Evolutionary conservation across 768 basidiomycete species (phyloP), one percentile per base, ranked within the genome.

Genomic region (Crepidotus variabilis): DNA sequence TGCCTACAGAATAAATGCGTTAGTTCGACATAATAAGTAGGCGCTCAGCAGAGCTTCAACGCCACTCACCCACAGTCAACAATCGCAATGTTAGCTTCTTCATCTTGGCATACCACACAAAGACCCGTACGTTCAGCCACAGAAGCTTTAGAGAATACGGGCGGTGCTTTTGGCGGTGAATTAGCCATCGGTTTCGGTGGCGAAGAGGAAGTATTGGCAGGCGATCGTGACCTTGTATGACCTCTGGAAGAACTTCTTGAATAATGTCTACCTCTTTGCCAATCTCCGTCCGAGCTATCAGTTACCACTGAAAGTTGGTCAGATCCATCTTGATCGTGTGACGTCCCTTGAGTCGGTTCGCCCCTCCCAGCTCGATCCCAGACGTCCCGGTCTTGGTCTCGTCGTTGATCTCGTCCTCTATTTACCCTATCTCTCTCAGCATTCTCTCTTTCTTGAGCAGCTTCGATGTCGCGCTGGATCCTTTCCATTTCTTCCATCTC

Each of bases 31-130:
- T 13, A 45, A 43, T 65, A 10, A 52, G 47, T 21, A 32, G 13
- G 35, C 51, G 22, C 23, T 11, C 3, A 23, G 47, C 18, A 57
- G 33, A 24, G 49, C 54, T 48, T 51, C 51, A 22, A 10, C 46
- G 22, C 21, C 1, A 81, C 87, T 46, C 68, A 92, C 88, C 94
- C 94, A 82, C 94, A 97, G 70, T 97, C 94, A 11, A 96, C 89
- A 54, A 94, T 85, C 1, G 93, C 94, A 56, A 97, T 90, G 61
- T 90, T 94, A 0, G 94, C 94, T 60, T 96, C 94, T 57, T 94
- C 90, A 59, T 97, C 94, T 66, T 95, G 94, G 65, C 94, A 97
- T 9, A 97, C 82, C 0, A 96, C 91, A 67, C 94, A 97, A 4
- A 94, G 70, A 1, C 94, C 93, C 8, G 82, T 80, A 21, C 86